phyloP scores from a whole-genome alignment of 2,329 filamentous ascomycete genomes.

The Sphaerulina populicola region DNA sequence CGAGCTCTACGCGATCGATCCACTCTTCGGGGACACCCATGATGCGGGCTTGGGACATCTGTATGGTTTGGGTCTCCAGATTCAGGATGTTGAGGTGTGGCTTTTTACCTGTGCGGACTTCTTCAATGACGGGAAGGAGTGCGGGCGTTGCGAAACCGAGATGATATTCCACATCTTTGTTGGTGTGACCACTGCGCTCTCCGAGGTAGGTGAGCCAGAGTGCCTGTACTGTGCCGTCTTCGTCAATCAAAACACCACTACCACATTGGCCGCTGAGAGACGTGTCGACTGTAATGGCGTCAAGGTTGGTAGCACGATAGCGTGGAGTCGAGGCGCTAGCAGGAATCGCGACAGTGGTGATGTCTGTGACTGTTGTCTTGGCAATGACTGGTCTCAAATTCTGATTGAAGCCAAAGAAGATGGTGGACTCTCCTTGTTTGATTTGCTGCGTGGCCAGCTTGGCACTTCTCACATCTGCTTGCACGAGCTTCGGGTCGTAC shows the following conservation, averaged over 20 bases:
- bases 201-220: constrained; percentile 96
- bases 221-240: constrained; percentile 87
- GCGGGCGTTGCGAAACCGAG: constrained; percentile 84
- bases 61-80: constrained; percentile 87
- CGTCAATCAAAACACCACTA: constrained; percentile 80
- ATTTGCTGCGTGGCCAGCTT: constrained; percentile 72
- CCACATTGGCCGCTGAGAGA: constrained; percentile 84
- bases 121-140: constrained; percentile 75
- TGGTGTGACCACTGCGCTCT: constrained; percentile 67
- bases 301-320: constrained; percentile 90
- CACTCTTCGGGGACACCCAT: constrained; percentile 96
- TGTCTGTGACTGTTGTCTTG: constrained; percentile 90
- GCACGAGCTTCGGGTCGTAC: constrained; percentile 88
- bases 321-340: constrained; percentile 84
- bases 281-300: constrained; percentile 94
- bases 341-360: constrained; percentile 92
- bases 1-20: constrained; percentile 81
- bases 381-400: constrained; percentile 89
- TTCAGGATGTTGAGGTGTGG: constrained; percentile 85
- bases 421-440: constrained; percentile 85
- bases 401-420: constrained; percentile 97
- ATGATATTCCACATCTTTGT: constrained; percentile 93
- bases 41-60: constrained; percentile 92
- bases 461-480: constrained; percentile 85
- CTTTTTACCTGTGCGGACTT: constrained; percentile 70